Evolutionary conservation across 768 basidiomycete genomes (phyloP).

Genomic region (Lentinula boryana): DNA sequence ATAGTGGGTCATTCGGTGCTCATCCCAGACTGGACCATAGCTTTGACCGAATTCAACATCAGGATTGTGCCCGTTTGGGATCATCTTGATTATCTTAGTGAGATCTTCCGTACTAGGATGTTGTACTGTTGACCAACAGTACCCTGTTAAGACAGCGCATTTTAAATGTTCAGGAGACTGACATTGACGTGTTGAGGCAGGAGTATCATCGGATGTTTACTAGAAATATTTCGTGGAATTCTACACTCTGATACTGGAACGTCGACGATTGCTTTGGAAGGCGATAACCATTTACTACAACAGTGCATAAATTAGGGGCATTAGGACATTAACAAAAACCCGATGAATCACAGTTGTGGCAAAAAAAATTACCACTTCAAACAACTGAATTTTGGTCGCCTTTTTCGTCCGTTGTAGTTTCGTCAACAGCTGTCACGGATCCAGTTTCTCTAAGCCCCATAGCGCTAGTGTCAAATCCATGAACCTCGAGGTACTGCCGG

Average conservation of each 20-base stretch:
- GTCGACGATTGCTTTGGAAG: too few relatives aligned
- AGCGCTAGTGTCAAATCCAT: conserved; percentile 72
- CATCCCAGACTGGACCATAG: too few relatives aligned
- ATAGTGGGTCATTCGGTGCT: too few relatives aligned
- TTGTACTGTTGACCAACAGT: not conserved
- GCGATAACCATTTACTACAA: not conserved
- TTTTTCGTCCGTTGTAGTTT: conserved; percentile 2
- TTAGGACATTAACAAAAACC: not conserved
- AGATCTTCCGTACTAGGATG: conserved; percentile 7
- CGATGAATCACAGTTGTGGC: not conserved
- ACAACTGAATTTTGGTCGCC: not conserved
- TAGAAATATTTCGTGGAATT: not conserved
- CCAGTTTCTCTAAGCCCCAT: conserved; percentile 47
- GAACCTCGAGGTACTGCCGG: conserved; percentile 70
- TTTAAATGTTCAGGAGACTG: not conserved
- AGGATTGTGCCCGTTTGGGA: conserved; percentile 14
- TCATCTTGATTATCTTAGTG: conserved; percentile 12
- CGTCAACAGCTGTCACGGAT: not conserved
- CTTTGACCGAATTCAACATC: conserved; percentile 7
- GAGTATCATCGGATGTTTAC: not conserved
- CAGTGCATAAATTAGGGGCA: not conserved
- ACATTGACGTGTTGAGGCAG: not conserved
- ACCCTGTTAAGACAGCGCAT: not conserved
- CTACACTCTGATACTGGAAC: too few relatives aligned
- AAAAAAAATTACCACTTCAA: not conserved